Conservation (phyloP, 2,329 filamentous ascomycete genomes). For the Exophiala sideris region DNA sequence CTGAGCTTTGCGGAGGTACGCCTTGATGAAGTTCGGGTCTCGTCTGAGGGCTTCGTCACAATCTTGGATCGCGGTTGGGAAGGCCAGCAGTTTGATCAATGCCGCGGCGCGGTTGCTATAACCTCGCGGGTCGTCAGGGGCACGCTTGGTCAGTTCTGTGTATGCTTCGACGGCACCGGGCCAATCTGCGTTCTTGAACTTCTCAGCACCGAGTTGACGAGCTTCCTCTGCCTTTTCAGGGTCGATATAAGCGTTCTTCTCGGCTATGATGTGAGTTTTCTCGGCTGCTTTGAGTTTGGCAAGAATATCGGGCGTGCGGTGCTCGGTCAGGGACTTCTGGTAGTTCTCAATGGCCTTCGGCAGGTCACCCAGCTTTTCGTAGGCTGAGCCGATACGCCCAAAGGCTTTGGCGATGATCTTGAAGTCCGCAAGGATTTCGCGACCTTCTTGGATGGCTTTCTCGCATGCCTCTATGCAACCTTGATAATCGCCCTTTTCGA, state of each 20-base stretch:
- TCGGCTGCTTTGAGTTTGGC: slow-evolving; percentile 88
- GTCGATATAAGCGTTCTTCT: slow-evolving; percentile 79
- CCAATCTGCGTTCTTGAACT: slow-evolving; percentile 97
- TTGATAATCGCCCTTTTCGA: slow-evolving; percentile 93
- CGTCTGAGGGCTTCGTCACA: slow-evolving; percentile 88
- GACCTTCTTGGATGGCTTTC: slow-evolving; percentile 84
- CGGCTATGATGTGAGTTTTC: slow-evolving; percentile 74
- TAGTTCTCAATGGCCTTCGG: slow-evolving; percentile 80
- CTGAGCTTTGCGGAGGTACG: slow-evolving; percentile 94
- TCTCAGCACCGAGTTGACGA: slow-evolving; percentile 88
- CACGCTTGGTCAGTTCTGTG: slow-evolving; percentile 93
- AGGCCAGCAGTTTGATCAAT: slow-evolving; percentile 93
- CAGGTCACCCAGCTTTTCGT: slow-evolving; percentile 85
- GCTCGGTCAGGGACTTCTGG: slow-evolving; percentile 90
- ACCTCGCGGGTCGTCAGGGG: slow-evolving; percentile 85
- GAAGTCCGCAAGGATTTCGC: slow-evolving; percentile 88
- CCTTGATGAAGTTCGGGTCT: slow-evolving; percentile 88
- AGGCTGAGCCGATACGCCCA: slow-evolving; percentile 86
- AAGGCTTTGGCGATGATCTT: slow-evolving; percentile 93
- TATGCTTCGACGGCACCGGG: slow-evolving; percentile 92
- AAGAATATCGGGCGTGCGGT: slow-evolving; percentile 90
- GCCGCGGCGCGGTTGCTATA: slow-evolving; percentile 97
- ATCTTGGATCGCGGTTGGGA: slow-evolving; percentile 89
- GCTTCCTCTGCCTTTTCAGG: slow-evolving; percentile 92
- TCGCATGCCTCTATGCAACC: slow-evolving; percentile 82